Evolutionary conservation across 768 basidiomycete species (phyloP), one percentile per base, ranked within the genome.

Genomic region (Amanita thiersii): DNA sequence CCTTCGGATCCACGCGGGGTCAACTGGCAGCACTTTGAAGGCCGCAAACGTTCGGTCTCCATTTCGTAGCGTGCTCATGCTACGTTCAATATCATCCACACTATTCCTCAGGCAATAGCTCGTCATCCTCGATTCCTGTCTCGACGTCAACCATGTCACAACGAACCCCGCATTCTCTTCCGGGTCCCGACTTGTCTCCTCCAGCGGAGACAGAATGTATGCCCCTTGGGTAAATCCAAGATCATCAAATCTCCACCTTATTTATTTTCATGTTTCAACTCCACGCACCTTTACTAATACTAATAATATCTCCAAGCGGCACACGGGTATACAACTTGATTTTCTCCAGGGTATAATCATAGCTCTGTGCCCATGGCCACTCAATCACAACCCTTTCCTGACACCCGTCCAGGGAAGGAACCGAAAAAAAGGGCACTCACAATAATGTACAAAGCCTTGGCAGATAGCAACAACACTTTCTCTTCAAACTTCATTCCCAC

Each of bases 151-250:
- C 82, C 88, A 99, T n/a, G 74, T 72, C 37, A 98, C 58, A 2
- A 79, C 59, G 56, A 98, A 89, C 1, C 96, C 94, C 31, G 81
- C 81, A 55, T 97, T 97, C 63, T 97, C 89, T 14, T 69, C 56
- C 0, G 85, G 77, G 57, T 96, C 89, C 11, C 92, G 79, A 50
- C 88, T 90, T 0, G 88, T 80, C 58, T 94, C 90, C 61, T 97
- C 90, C 2, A 98, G 69, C 2, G 93, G 82, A 1, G 93, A 96
- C 30, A 97, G 63, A 46, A 98, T 97, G 56, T 98, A 99, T 33
- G 88, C 80, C n/a, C 93, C 93, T 92, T 41, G 3, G 29, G 40
- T 14, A 41, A 17, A 43, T 33, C 7, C 33, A 36, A 15, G 36
- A 34, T 45, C 14, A 44, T 37, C 19, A 46, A n/a, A 18, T 43